Conservation (phyloP, 306 rosid genomes). For the Senna siamea region DNA sequence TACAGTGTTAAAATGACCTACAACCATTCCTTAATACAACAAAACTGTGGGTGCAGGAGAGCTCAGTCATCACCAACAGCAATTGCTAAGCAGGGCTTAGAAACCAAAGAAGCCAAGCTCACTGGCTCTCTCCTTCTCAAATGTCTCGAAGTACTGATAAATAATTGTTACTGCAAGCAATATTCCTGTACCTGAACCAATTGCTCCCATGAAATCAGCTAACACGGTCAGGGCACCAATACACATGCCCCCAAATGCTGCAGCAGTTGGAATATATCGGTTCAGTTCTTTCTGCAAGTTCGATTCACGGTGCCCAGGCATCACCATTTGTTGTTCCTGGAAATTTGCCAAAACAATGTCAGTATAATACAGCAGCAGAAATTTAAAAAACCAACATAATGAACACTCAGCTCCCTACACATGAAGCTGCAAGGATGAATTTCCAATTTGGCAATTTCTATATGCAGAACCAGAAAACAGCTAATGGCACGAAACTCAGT, state of each 20-base stretch:
- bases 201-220: constrained; percentile 97
- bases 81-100: constrained; percentile 36
- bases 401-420: too few species aligned
- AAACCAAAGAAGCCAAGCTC: constrained; percentile 95
- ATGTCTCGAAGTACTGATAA: constrained; percentile 90
- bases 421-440: neutral
- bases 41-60: constrained; percentile 45
- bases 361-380: neutral
- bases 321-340: constrained; percentile 99
- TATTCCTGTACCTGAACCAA: constrained; percentile 91
- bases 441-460: neutral
- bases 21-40: constrained; percentile 44
- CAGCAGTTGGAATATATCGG: constrained; percentile 92
- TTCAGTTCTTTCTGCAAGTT: constrained; percentile 87
- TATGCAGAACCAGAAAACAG: neutral
- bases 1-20: constrained; percentile 49
- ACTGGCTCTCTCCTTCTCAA: constrained; percentile 86
- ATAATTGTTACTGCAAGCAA: constrained; percentile 91
- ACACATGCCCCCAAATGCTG: constrained; percentile 92
- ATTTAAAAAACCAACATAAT: constrained; percentile 12
- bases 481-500: neutral
- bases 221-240: constrained; percentile 89
- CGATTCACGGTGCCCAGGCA: constrained; percentile 93
- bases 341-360: constrained; percentile 2
- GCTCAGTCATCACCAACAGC: constrained; percentile 31